These are phyloP conservation scores for Tylopilus rubrobrunneus DNA, from an alignment of 768 basidiomycete species.

Conservation along the genomic window DNA sequence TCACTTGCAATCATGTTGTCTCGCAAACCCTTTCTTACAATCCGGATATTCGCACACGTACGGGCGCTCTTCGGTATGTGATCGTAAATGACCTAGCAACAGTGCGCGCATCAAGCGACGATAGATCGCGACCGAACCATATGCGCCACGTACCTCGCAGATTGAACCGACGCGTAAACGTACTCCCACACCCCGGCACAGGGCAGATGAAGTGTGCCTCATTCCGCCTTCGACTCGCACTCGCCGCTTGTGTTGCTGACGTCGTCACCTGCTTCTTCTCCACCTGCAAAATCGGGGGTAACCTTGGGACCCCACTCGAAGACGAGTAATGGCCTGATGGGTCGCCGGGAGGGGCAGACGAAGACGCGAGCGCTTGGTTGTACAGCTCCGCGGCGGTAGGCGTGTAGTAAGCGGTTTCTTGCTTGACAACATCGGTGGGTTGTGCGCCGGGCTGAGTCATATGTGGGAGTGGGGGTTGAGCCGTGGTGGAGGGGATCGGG, in stretches of 20 bases:
- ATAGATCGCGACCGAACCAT: not conserved
- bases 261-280: constrained; percentile 96
- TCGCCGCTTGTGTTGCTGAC: constrained; percentile 87
- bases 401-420: constrained; percentile 43
- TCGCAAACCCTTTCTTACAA: constrained; percentile 91
- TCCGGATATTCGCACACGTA: constrained; percentile 93
- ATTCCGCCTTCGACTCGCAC: constrained; percentile 83
- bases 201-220: constrained; percentile 93
- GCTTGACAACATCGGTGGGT: constrained; percentile 34
- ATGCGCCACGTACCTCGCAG: constrained; percentile 55
- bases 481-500: constrained; percentile 33
- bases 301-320: constrained; percentile 38
- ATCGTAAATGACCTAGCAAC: constrained; percentile 77
- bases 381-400: constrained; percentile 55
- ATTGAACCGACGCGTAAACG: constrained; percentile 94
- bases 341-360: constrained; percentile 22
- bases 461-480: constrained; percentile 28
- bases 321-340: constrained; percentile 29
- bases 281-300: constrained; percentile 85
- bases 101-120: constrained; percentile 1
- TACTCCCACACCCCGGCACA: constrained; percentile 92
- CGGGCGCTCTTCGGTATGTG: constrained; percentile 93
- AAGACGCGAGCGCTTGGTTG: constrained; percentile 40
- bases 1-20: constrained; percentile 96
- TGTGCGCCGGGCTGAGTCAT: constrained; percentile 17